phyloP scores from a whole-genome alignment of 2,329 filamentous ascomycete species.

The Phoma herbarum region DNA sequence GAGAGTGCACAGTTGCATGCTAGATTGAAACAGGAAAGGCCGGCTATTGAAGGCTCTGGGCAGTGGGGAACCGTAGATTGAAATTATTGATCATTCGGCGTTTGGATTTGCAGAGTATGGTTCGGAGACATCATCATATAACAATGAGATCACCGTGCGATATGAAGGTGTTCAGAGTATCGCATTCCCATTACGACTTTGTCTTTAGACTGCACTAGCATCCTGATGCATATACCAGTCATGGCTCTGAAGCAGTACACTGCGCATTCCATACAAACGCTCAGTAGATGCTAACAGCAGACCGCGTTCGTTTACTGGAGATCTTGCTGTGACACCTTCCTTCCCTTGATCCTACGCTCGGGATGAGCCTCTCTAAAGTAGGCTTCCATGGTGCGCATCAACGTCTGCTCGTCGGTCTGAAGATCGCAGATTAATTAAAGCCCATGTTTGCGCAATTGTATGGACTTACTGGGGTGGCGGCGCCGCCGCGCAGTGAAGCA shows the following conservation, averaged over 20 bases:
- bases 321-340: constrained; percentile 6
- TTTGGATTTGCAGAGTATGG: background rate
- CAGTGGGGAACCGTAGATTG: constrained; percentile 45
- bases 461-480: constrained; percentile 1
- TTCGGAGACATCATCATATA: background rate
- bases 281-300: background rate
- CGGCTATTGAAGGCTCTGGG: constrained; percentile 37
- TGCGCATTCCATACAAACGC: background rate
- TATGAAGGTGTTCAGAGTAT: background rate
- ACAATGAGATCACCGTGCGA: background rate
- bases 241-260: background rate
- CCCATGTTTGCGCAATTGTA: background rate
- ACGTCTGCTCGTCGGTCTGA: constrained; percentile 6
- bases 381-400: constrained; percentile 18
- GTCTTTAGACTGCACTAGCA: background rate
- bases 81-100: background rate
- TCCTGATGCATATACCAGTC: background rate
- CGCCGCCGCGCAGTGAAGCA: background rate
- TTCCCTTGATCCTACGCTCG: background rate
- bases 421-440: background rate
- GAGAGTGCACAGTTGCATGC: constrained; percentile 46
- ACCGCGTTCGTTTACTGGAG: background rate
- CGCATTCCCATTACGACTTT: background rate
- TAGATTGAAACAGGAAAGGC: constrained; percentile 37
- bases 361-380: constrained; percentile 17